Conservation (phyloP, 208 protist species). For the Naegleria lovaniensis region DNA sequence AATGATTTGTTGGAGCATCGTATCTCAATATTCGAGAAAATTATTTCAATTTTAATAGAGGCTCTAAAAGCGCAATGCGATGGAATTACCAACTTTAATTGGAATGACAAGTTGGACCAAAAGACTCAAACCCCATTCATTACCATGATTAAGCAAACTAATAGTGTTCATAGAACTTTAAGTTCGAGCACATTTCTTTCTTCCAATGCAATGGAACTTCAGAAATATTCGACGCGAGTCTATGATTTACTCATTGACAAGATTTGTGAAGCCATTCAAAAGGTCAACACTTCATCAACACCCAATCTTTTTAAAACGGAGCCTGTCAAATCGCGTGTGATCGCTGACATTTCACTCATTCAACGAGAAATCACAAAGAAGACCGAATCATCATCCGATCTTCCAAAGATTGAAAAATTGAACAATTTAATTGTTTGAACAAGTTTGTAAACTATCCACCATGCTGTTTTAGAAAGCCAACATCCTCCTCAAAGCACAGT, state of each 20-base stretch:
- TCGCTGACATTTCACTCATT: neutral
- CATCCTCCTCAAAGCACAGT: too few species aligned
- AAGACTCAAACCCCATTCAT: neutral
- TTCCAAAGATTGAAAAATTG: neutral
- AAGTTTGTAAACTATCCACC: too few species aligned
- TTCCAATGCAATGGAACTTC: neutral
- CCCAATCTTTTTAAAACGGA: neutral
- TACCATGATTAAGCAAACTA: neutral
- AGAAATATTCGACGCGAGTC: neutral
- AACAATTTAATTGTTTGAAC: neutral
- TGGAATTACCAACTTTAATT: neutral
- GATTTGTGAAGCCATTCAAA: neutral
- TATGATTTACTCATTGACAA: neutral
- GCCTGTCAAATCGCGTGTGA: neutral
- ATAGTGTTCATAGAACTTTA: neutral
- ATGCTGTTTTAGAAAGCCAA: too few species aligned
- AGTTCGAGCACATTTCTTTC: neutral
- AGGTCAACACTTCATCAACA: neutral
- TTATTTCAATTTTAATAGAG: neutral
- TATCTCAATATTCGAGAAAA: neutral
- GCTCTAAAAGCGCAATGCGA: neutral
- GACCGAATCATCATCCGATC: neutral
- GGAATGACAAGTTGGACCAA: neutral
- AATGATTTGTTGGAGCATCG: neutral
- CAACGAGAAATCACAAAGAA: neutral